Evolutionary conservation across 1,284 basidiomycete genomes (phyloP), one percentile per base, ranked within the genome.

Genomic region (Chiua sp.): DNA sequence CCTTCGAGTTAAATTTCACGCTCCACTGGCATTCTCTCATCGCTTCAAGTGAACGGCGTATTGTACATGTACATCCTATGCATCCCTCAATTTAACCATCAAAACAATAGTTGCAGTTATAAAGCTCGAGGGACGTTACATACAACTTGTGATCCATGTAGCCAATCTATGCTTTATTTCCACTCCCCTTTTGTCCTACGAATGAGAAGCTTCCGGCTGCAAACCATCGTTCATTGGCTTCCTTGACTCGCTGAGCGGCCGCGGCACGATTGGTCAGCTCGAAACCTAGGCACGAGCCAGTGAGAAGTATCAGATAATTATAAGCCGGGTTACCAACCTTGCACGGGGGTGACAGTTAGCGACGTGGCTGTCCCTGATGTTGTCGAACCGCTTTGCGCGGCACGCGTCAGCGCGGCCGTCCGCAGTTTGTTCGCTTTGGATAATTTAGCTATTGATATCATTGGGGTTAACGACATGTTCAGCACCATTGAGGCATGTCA

Each of bases 361-460:
- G 93, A 96, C 0, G 96, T 98, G 3, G 94, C 90, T 4, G 92
- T 96, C 49, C 97, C 97, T 1, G 91, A 92, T 20, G 85, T 83
- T 59, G 85, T 81, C n/a, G 86, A 77, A 35, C 79, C 75, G 76
- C 78, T 68, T 56, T 90, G 87, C 3, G 90, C 88, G 20, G 89
- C 86, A 56, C 91, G 83, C 51, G 91, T 88, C 60, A 96, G 83
- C 32, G 91, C 82, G 55, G 93, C 91, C 0, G 93, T 95, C 30
- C 97, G 88, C 56, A 96, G 82, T 74, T 95, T 96, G 79, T 98
- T 98, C 49, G 90, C 87, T 78, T 98, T 96, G n/a, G 94, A 97
- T 77, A 99, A 81, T 81, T 98, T 98, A 47, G 96, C 97, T 94
- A 71, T 49, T 66, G 46, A 63, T 50, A 46, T 46, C 46, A 54